Percentiles rank a stretch among this genome's conserved stretches.
Evolutionary conservation across 2,329 filamentous ascomycete species (phyloP).

Genomic region (Chrysoporthe deuterocubensis): DNA sequence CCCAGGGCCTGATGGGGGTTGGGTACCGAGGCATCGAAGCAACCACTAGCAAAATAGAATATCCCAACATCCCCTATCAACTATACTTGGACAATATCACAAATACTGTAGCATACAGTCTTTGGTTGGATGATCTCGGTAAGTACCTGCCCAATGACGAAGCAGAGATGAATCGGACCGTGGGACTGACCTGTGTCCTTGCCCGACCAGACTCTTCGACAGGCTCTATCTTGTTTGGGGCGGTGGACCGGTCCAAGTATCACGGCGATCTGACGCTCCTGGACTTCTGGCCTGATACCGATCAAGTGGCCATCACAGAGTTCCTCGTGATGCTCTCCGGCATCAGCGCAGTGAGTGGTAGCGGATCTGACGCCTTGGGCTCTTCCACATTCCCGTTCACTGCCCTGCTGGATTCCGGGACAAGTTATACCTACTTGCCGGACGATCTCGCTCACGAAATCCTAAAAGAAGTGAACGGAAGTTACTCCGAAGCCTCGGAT

Average conservation of each 20-base stretch:
- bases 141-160: neutral
- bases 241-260: constrained; percentile 17
- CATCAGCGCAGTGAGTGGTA: neutral
- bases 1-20: neutral
- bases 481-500: neutral
- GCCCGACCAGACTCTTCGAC: neutral
- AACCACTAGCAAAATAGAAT: neutral
- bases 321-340: constrained; percentile 15
- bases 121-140: constrained; percentile 14
- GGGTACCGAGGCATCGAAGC: constrained; percentile 3
- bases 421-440: constrained; percentile 7
- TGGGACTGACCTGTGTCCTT: neutral
- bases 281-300: constrained; percentile 1
- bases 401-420: constrained; percentile 18
- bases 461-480: neutral
- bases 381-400: neutral
- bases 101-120: constrained; percentile 9
- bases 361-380: constrained; percentile 7
- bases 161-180: too few relatives aligned
- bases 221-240: constrained; percentile 17
- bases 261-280: constrained; percentile 9
- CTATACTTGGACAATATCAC: neutral
- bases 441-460: constrained; percentile 5
- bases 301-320: neutral
- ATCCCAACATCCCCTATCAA: neutral